These are phyloP conservation scores for Brettanomyces nanus DNA, from an alignment of 805 yeast species.

Conservation along the genomic window DNA sequence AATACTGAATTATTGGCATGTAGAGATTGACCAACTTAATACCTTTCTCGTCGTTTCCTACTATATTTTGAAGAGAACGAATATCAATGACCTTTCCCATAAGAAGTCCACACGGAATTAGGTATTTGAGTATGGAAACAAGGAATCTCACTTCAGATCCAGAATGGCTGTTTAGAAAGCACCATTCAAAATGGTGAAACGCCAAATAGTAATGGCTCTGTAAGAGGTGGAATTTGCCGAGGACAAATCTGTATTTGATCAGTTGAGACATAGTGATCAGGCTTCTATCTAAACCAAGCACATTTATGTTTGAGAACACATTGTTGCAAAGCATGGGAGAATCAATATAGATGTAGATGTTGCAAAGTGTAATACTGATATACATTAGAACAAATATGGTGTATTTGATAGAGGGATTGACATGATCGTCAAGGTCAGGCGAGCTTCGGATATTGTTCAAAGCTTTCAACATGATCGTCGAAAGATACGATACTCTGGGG, in stretches of 20 bases:
- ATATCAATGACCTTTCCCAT: slow-evolving; percentile 44
- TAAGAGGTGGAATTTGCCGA: slow-evolving; percentile 45
- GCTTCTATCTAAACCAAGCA: slow-evolving; percentile 34
- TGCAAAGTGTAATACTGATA: slow-evolving; percentile 42
- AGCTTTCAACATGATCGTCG: slow-evolving; percentile 38
- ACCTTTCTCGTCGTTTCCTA: slow-evolving; percentile 10
- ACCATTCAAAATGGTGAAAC: slow-evolving; percentile 42
- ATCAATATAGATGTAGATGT: slow-evolving; percentile 41
- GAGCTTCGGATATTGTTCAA: slow-evolving; percentile 44
- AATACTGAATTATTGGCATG: slow-evolving; percentile 27
- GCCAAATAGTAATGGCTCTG: slow-evolving; percentile 43
- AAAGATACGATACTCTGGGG: slow-evolving; percentile 40
- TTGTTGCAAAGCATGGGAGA: slow-evolving; percentile 54
- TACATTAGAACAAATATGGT: slow-evolving; percentile 41
- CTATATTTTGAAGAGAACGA: slow-evolving; percentile 11
- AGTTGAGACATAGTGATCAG: slow-evolving; percentile 37
- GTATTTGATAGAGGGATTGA: slow-evolving; percentile 18
- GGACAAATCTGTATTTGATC: slow-evolving; percentile 43
- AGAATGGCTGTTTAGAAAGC: slow-evolving; percentile 30
- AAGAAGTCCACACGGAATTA: slow-evolving; percentile 44
- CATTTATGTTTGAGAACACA: slow-evolving; percentile 53
- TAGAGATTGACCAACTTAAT: slow-evolving; percentile 26
- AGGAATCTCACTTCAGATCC: slow-evolving; percentile 23
- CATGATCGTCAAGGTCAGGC: slow-evolving; percentile 25
- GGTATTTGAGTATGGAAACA: slow-evolving; percentile 32